These are phyloP conservation scores for Termitomyces sp. DNA, from an alignment of 768 basidiomycete genomes.

Conservation along the genomic window DNA sequence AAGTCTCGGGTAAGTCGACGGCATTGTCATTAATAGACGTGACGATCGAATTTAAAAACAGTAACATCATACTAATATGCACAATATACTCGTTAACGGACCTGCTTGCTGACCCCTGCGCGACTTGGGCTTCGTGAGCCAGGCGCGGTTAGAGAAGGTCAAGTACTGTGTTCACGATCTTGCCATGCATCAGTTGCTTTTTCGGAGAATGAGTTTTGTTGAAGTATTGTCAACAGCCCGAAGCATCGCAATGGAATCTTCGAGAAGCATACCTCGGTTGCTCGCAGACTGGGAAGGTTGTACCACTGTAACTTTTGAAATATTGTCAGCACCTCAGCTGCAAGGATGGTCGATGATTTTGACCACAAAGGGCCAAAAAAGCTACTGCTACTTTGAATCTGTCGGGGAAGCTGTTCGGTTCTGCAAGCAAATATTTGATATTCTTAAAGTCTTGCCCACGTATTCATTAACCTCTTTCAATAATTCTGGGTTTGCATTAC, in stretches of 20 bases:
- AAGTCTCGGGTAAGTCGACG: background rate
- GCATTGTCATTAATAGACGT: background rate
- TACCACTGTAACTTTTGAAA: background rate
- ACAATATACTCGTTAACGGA: too few species aligned
- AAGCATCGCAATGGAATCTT: background rate
- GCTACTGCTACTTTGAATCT: too few species aligned
- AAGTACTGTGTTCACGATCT: background rate
- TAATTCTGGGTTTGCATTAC: too few species aligned
- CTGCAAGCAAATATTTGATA: too few species aligned
- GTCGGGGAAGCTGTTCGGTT: too few species aligned
- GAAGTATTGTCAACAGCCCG: background rate
- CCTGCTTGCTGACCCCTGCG: background rate
- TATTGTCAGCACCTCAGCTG: background rate
- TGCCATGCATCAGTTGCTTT: background rate
- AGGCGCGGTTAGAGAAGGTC: too few species aligned
- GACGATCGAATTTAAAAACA: background rate
- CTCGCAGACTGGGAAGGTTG: background rate
- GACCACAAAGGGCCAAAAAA: too few species aligned
- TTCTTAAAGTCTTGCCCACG: too few species aligned
- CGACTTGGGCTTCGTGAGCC: too few species aligned
- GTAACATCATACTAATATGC: background rate
- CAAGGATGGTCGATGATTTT: too few species aligned
- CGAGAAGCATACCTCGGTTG: background rate
- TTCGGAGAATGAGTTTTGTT: background rate
- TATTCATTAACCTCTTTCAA: too few species aligned